These are phyloP conservation scores for Acanthamoeba comandoni DNA, from an alignment of 208 protist genomes.

Conservation along the genomic window DNA sequence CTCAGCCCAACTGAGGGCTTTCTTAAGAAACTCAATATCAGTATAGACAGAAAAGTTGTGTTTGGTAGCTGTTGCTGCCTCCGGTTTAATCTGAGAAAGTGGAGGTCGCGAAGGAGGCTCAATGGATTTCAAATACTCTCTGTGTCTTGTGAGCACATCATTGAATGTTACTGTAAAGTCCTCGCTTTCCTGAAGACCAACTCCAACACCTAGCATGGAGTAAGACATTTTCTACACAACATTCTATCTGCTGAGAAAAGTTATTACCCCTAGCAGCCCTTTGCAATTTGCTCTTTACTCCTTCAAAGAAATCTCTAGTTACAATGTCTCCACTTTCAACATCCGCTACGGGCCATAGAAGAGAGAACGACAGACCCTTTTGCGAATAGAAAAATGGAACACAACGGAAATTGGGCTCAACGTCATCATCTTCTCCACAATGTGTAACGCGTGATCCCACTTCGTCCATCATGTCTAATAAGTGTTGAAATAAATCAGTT, in stretches of 20 bases:
- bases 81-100: neutral
- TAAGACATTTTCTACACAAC: no score
- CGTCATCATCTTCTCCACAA: conserved; percentile 22
- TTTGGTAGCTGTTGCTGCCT: neutral
- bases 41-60: neutral
- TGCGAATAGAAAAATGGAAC: conserved; percentile 72
- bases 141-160: conserved; percentile 14
- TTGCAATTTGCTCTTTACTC: neutral
- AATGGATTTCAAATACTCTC: neutral
- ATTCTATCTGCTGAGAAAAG: no score
- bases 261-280: neutral
- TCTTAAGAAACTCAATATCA: conserved; percentile 45
- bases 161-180: conserved; percentile 35
- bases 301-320: conserved; percentile 48
- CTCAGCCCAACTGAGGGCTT: conserved; percentile 30
- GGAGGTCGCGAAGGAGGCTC: conserved; percentile 29
- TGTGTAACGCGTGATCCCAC: conserved; percentile 47
- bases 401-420: conserved; percentile 18
- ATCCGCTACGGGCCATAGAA: conserved; percentile 11
- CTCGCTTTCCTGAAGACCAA: conserved; percentile 45
- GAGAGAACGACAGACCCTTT: conserved; percentile 28
- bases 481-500: neutral
- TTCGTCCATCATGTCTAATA: conserved; percentile 74
- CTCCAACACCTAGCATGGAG: neutral
- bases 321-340: conserved; percentile 45